Evolutionary conservation across 1,284 basidiomycete genomes (phyloP).

Genomic region (Flammula alnicola): DNA sequence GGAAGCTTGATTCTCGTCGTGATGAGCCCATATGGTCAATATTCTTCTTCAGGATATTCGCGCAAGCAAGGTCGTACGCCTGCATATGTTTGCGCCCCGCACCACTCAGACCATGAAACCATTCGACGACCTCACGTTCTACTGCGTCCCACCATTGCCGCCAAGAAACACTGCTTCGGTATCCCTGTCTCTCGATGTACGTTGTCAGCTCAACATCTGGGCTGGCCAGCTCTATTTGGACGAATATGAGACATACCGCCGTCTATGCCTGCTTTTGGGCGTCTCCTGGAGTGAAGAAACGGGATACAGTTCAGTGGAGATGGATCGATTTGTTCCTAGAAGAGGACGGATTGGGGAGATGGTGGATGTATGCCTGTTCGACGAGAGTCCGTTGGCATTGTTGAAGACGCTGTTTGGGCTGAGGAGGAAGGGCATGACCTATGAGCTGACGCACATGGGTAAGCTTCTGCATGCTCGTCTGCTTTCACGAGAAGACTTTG

Average conservation of each 20-base stretch:
- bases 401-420: slow-evolving; percentile 39
- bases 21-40: slow-evolving; percentile 48
- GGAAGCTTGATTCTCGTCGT: slow-evolving; percentile 33
- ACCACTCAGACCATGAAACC: slow-evolving; percentile 39
- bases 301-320: slow-evolving; percentile 21
- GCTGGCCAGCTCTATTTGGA: slow-evolving; percentile 48
- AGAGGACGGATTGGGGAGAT: slow-evolving; percentile 22
- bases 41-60: slow-evolving; percentile 43
- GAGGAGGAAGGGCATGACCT: slow-evolving; percentile 48
- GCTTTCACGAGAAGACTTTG: slow-evolving; percentile 34
- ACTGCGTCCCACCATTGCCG: slow-evolving; percentile 33
- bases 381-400: slow-evolving; percentile 33
- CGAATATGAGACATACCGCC: slow-evolving; percentile 35
- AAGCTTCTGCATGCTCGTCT: slow-evolving; percentile 39
- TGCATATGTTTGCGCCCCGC: slow-evolving; percentile 51
- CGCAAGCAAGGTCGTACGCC: slow-evolving; percentile 33
- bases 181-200: slow-evolving; percentile 23
- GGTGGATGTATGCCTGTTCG: slow-evolving; percentile 30
- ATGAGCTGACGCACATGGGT: slow-evolving; percentile 45
- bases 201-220: slow-evolving; percentile 45
- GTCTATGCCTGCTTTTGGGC: slow-evolving; percentile 42
- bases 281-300: slow-evolving; percentile 28
- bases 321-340: slow-evolving; percentile 41
- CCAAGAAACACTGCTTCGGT: slow-evolving; percentile 16
- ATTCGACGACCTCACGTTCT: slow-evolving; percentile 38